These are phyloP conservation scores for Cynanchum wilfordii DNA, from an alignment of 257 asterid species.

Conservation along the genomic window DNA sequence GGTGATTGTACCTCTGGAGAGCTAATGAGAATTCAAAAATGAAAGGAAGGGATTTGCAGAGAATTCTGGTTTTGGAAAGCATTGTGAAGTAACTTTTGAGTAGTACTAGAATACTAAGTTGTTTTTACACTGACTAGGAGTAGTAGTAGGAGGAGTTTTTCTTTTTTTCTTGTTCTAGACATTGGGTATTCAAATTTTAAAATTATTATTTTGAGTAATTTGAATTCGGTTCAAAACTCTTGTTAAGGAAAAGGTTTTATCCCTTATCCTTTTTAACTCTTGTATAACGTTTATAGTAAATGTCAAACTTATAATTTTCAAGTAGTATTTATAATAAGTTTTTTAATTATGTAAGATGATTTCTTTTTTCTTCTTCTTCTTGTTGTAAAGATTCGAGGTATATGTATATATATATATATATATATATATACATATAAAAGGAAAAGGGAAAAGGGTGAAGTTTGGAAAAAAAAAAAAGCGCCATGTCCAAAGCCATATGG, in stretches of 20 bases:
- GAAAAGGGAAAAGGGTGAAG: neutral
- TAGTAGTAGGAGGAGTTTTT: neutral
- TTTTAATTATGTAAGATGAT: too few relatives aligned
- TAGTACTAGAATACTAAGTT: neutral
- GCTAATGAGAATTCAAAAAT: neutral
- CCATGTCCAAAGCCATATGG: conserved; percentile 19
- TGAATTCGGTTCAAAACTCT: too few relatives aligned
- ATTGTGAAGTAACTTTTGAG: neutral
- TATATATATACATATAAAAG: too few relatives aligned
- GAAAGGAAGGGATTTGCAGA: neutral
- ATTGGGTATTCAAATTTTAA: too few relatives aligned
- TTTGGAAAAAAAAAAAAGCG: neutral
- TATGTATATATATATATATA: neutral
- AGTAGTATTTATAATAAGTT: too few relatives aligned
- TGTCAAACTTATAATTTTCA: too few relatives aligned
- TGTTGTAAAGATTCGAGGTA: neutral
- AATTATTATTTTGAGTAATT: too few relatives aligned
- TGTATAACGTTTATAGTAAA: too few relatives aligned
- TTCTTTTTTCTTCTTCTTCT: neutral
- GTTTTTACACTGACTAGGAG: neutral
- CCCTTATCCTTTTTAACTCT: too few relatives aligned
- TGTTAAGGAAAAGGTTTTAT: too few relatives aligned
- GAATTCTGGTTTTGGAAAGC: neutral
- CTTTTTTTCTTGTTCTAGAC: too few relatives aligned
- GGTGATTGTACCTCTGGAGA: neutral